Conservation (phyloP, 306 rosid genomes). For the Inga laurina region DNA sequence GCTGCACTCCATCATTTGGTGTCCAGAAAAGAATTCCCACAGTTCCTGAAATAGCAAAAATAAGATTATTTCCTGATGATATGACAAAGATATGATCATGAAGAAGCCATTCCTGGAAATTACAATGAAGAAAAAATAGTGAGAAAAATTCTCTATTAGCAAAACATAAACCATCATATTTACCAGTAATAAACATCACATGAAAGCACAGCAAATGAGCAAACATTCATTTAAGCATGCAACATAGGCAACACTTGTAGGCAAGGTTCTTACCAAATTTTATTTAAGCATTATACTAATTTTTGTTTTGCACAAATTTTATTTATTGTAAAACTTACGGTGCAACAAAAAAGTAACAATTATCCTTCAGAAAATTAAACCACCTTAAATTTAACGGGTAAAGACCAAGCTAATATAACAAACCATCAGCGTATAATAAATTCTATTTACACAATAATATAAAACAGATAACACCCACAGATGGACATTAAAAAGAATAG, state of each 20-base stretch:
- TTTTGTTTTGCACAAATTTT: neutral
- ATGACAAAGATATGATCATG: constrained; percentile 25
- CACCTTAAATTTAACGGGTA: constrained; percentile 29
- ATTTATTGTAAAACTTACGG: neutral
- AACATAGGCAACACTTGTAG: constrained; percentile 2
- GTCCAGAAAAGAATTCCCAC: constrained; percentile 40
- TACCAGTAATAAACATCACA: constrained; percentile 5
- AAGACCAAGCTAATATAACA: neutral
- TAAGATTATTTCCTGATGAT: constrained; percentile 25
- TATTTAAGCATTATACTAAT: neutral
- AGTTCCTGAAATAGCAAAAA: constrained; percentile 37
- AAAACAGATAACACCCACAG: constrained; percentile 26
- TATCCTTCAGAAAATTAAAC: neutral
- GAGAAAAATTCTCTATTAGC: constrained; percentile 8
- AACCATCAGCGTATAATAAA: constrained; percentile 11
- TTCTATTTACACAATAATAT: neutral
- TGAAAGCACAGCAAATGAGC: neutral
- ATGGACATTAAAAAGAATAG: constrained; percentile 31
- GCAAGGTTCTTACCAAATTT: constrained; percentile 15
- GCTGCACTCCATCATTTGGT: constrained; percentile 64
- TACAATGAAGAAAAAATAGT: constrained; percentile 26
- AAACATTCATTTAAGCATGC: neutral
- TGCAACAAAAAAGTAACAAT: neutral
- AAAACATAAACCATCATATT: constrained; percentile 13
- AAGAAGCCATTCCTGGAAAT: constrained; percentile 30